Evolutionary conservation across 192 early-diverging fungal genomes (phyloP), one percentile per base, ranked within the genome.

Genomic region (Coemansia sp.): DNA sequence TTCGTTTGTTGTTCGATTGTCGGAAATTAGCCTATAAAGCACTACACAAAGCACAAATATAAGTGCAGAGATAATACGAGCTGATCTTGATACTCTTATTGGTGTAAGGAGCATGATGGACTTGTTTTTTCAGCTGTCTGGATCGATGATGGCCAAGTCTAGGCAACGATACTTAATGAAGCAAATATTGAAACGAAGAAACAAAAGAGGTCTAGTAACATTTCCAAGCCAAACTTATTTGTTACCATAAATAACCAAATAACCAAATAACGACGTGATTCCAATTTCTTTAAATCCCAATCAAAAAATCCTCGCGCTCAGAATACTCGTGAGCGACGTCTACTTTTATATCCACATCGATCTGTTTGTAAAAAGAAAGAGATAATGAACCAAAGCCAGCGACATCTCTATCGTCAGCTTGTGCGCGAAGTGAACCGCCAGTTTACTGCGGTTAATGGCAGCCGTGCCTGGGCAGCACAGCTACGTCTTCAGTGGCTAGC

Each of bases 361-460:
- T 34, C 33, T 34, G 33, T 34, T 34, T 34, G 9, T 34, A 4
- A 4, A 34, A 34, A 34, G 33, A 34, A 4, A 34, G 33, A 34
- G 33, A 34, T 34, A 34, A 53, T 53, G 50, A 53, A 31, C 30
- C 50, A 31, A 33, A 28, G 19, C 3, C 68, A 66, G 41, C 59
- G 65, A 14, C 73, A 45, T 60, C 38, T 57, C 1, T 77, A 77
- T 20, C 74, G 74, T 48, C 74, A 67, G 3, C 74, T 77, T 11
- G 29, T 77, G 61, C 74, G 74, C 57, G 74, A 77, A 55, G 38
- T 77, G 60, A 70, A 71, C 33, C 68, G 65, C 45, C 74, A 71
- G 58, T 71, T 71, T 41, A 64, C 65, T 0, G 10, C 28, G 1
- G 61, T 61, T n/a, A 68, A 53, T 22, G 59, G 62, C 11, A 64